Evolutionary conservation across 805 yeast species (phyloP).

Genomic region (Brettanomyces anomalus): DNA sequence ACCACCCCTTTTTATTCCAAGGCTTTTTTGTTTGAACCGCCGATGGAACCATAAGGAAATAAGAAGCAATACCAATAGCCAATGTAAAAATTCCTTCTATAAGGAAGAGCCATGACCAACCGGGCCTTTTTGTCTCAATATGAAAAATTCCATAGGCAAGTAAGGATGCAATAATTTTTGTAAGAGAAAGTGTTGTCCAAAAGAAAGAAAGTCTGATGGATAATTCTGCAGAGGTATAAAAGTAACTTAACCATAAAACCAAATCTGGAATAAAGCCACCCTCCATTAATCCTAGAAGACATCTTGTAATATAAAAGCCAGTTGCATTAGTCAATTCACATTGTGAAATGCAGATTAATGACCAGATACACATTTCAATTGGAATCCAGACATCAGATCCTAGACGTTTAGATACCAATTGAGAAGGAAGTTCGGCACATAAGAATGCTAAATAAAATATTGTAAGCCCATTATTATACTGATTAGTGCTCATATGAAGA

Average conservation of each 20-base stretch:
- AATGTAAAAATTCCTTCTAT: conserved; percentile 56
- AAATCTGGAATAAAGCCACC: conserved; percentile 67
- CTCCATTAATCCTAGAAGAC: conserved; percentile 47
- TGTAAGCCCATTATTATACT: conserved; percentile 52
- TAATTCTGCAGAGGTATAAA: conserved; percentile 51
- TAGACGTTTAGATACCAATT: conserved; percentile 49
- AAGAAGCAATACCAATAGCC: conserved; percentile 34
- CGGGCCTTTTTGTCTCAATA: conserved; percentile 37
- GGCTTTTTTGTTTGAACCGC: conserved; percentile 22
- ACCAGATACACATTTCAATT: conserved; percentile 47
- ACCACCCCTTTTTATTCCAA: conserved; percentile 29
- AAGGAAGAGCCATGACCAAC: conserved; percentile 62
- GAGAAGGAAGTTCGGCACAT: conserved; percentile 56
- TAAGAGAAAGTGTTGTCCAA: conserved; percentile 46
- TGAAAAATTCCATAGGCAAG: conserved; percentile 42
- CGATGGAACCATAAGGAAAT: conserved; percentile 27
- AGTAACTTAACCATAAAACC: conserved; percentile 56
- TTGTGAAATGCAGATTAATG: conserved; percentile 45
- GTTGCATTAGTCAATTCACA: conserved; percentile 31
- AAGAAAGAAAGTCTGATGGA: conserved; percentile 50
- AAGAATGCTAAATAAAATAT: conserved; percentile 44
- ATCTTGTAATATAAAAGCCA: conserved; percentile 40
- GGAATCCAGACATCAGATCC: conserved; percentile 63
- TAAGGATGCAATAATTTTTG: conserved; percentile 37
- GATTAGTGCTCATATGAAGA: conserved; percentile 42